Evolutionary conservation across 768 basidiomycete genomes (phyloP), one percentile per base, ranked within the genome.

Genomic region (Lanmaoa pseudosensibilis): DNA sequence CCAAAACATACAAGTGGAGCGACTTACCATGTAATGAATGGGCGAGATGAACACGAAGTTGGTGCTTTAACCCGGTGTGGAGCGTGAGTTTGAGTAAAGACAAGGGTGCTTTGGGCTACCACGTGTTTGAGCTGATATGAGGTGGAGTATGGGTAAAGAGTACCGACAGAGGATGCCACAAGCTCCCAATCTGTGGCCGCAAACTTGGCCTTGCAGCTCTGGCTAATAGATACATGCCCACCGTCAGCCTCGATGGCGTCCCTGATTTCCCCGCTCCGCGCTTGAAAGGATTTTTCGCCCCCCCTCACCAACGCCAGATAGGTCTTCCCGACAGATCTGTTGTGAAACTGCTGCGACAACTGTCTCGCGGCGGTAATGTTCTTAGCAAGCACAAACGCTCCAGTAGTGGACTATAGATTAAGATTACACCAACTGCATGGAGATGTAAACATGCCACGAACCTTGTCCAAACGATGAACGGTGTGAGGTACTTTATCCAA

Each of bases 401-500:
- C 87, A 1, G 87, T 88, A 1, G 86, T 88, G 2, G 75, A 69
- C 87, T 88, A 46, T 6, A 11, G 38, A 43, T 23, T 9, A 13
- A 52, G 40, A 33, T 64, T 16, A 52, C 39, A 13, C 27, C 21
- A 33, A 37, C n/a, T n/a, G n/a, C 21, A n/a, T 41, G 6, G 40
- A 38, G 5, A 23, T 30, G 18, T 15, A 49, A 25, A 52, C 40
- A 16, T 9, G 43, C 23, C 16, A 59, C 67, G 16, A 25, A 83
- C 87, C 75, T 85, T 86, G 73, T 88, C 87, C 5, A 89, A 76
- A 15, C 87, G 80, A 65, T 89, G 87, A 21, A 88, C 79, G 7
- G 81, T 73, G 51, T 74, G 74, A 8, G 81, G 84, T n/a, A 69
- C 56, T 25, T 53, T 60, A 16, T 65, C 61, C 46, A 80, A 63